Base-by-base conservation (phyloP, 1,284 basidiomycete species). In the Irpex sp. region DNA sequence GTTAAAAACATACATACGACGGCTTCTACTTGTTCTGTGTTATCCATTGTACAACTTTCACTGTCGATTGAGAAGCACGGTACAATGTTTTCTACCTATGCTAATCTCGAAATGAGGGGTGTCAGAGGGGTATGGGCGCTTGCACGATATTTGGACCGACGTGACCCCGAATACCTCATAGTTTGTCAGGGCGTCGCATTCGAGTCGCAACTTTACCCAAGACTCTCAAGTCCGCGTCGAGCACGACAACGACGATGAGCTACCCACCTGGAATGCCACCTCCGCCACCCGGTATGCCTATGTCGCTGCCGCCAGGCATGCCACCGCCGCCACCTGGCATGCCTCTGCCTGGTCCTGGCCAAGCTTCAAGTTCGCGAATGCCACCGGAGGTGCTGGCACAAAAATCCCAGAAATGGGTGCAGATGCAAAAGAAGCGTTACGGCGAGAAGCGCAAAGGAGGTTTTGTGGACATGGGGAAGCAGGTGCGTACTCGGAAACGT, bases 351-450 rank as follows among this genome's bases (percentile, higher is more conserved):
- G 69, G 69, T 21, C 21, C 64, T n/a, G 69, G 72, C 63, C 78
- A 79, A 65, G 77, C 85, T 0, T 83, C 82, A 9, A 76, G 82
- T 51, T 86, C 86, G 59, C 81, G 82, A 65, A 84, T 96, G 74
- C 83, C 89, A n/a, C 84, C 85, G 38, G 92, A 95, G 78, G 81
- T 84, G 64, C 82, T 97, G 64, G 87, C 88, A 31, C 86, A 91
- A 75, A 97, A 97, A 79, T 88, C 93, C 55, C 88, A 92, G 79
- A 97, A 97, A 81, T 97, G 95, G 95, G 83, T 92, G 65, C 92
- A 94, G 72, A 93, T 94, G 86, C 95, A 97, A 81, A 90, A 85
- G 78, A 93, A 91, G 75, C 85, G 95, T 67, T 97, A 94, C 70
- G 93, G 92, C 58, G 92, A 95, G 78, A 93, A 94, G 78, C 82